These are phyloP conservation scores for Colletotrichum agaves DNA, from an alignment of 2,329 filamentous ascomycete genomes.

Conservation along the genomic window DNA sequence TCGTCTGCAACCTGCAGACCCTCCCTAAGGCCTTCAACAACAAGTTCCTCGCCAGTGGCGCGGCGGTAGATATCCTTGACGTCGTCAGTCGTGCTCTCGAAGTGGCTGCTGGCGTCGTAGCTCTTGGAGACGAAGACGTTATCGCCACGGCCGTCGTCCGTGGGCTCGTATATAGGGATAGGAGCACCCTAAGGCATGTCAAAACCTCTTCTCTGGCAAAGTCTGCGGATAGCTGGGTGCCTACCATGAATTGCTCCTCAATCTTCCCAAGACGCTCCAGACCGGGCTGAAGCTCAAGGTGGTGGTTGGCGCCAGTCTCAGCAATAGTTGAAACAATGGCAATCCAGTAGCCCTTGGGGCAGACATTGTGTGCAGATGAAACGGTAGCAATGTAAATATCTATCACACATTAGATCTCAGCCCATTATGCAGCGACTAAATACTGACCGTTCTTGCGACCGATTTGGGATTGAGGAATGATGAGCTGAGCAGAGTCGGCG, in stretches of 20 bases:
- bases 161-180: slow-evolving; percentile 92
- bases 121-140: slow-evolving; percentile 98
- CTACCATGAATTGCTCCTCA: slow-evolving; percentile 95
- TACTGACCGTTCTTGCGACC: slow-evolving; percentile 90
- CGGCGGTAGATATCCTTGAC: slow-evolving; percentile 93
- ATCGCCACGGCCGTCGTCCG: slow-evolving; percentile 84
- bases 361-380: slow-evolving; percentile 96
- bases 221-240: slow-evolving; percentile 35
- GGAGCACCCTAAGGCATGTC: slow-evolving; percentile 69
- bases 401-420: slow-evolving; percentile 49
- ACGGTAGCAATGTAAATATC: slow-evolving; percentile 98
- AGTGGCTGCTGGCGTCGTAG: slow-evolving; percentile 98
- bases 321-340: slow-evolving; percentile 98
- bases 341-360: slow-evolving; percentile 98
- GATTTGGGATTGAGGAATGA: slow-evolving; percentile 97
- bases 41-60: slow-evolving; percentile 84
- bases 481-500: slow-evolving; percentile 90
- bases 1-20: slow-evolving; percentile 79
- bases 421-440: neutral
- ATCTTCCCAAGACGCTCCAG: slow-evolving; percentile 92
- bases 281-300: slow-evolving; percentile 92
- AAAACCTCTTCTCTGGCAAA: neutral
- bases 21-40: slow-evolving; percentile 88
- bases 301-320: slow-evolving; percentile 91
- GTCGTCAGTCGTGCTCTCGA: slow-evolving; percentile 91